phyloP scores from a whole-genome alignment of 139 green algal genomes.

The Tetradesmus lagerheimii region DNA sequence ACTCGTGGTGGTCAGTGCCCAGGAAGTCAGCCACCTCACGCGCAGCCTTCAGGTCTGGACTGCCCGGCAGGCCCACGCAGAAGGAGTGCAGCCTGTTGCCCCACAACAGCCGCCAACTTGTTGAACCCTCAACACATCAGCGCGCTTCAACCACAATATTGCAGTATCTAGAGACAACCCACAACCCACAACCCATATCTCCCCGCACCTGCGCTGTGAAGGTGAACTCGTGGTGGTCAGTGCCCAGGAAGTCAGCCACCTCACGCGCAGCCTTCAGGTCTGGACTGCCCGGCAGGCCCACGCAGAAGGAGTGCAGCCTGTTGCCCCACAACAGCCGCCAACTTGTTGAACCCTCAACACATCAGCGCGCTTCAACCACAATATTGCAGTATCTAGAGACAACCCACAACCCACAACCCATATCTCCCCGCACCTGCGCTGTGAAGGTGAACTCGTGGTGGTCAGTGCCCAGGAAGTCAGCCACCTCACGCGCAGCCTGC shows the following conservation, averaged over 20 bases:
- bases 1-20: slow-evolving; percentile 96
- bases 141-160: too few relatives aligned
- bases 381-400: too few relatives aligned
- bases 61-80: slow-evolving; percentile 89
- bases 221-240: slow-evolving; percentile 95
- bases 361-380: too few relatives aligned
- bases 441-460: slow-evolving; percentile 99
- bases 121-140: too few relatives aligned
- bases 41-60: slow-evolving; percentile 92
- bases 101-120: too few relatives aligned
- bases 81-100: slow-evolving; percentile 87
- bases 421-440: slow-evolving; percentile 57
- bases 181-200: not conserved
- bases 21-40: slow-evolving; percentile 92
- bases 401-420: not conserved
- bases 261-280: slow-evolving; percentile 90
- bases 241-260: slow-evolving; percentile 95
- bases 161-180: too few relatives aligned
- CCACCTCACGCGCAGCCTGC: slow-evolving; percentile 89
- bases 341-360: too few relatives aligned
- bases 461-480: slow-evolving; percentile 92
- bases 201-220: slow-evolving; percentile 86
- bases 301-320: slow-evolving; percentile 90
- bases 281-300: slow-evolving; percentile 90
- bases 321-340: slow-evolving; percentile 61